Percentiles rank a stretch among this genome's conserved stretches.
Evolutionary conservation across 148 eudicot genomes (phyloP).

Genomic region (Dianthus caryophyllus): DNA sequence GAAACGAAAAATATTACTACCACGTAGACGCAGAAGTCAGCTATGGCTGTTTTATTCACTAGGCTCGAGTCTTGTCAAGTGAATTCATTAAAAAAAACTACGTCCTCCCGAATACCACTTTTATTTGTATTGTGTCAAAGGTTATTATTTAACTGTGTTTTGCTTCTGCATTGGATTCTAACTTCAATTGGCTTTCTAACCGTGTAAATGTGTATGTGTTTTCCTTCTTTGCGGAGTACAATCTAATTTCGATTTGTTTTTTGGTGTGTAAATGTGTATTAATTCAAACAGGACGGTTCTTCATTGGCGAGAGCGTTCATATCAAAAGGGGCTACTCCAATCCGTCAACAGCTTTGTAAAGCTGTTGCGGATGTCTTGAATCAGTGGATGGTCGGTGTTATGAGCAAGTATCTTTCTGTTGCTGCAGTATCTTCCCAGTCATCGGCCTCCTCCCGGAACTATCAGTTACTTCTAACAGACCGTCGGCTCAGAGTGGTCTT

Average conservation of each 20-base stretch:
- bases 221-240: background rate
- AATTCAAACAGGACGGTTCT: slow-evolving; percentile 63
- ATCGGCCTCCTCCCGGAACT: slow-evolving; percentile 31
- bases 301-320: slow-evolving; percentile 56
- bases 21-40: too few relatives aligned
- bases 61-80: too few relatives aligned
- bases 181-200: background rate
- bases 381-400: slow-evolving; percentile 43
- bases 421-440: slow-evolving; percentile 22
- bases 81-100: too few relatives aligned
- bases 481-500: slow-evolving; percentile 70
- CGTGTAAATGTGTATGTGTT: background rate
- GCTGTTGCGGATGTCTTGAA: slow-evolving; percentile 59
- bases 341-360: slow-evolving; percentile 58
- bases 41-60: too few relatives aligned
- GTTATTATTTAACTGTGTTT: background rate
- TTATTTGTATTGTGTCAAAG: too few relatives aligned
- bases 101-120: too few relatives aligned
- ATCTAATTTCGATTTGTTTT: background rate
- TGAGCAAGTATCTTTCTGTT: slow-evolving; percentile 23
- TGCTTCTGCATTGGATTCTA: background rate
- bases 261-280: background rate
- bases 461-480: slow-evolving; percentile 48
- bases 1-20: too few relatives aligned
- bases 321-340: slow-evolving; percentile 52